A percentile compares a stretch with the other conserved stretches of the same genome.
Evolutionary conservation across 768 basidiomycete species (phyloP).

Genomic region (Termitomyces eurrhizus): DNA sequence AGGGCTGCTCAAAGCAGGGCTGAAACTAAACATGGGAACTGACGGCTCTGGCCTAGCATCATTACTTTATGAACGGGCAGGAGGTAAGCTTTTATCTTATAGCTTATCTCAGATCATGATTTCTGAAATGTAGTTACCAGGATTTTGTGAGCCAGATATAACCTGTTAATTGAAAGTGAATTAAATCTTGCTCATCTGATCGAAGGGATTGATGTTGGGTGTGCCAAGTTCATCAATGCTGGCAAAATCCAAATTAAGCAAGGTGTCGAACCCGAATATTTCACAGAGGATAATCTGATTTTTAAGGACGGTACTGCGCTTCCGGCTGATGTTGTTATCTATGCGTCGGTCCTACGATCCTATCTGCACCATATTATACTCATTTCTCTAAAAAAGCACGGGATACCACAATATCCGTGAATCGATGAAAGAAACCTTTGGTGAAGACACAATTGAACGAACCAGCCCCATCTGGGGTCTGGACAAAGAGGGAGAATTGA

Average conservation of each 20-base stretch:
- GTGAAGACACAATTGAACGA: constrained; percentile 28
- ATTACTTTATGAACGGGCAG: constrained; percentile 25
- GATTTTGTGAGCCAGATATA: background rate
- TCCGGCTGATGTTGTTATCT: constrained; percentile 42
- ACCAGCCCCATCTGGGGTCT: constrained; percentile 33
- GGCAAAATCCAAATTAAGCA: constrained; percentile 59
- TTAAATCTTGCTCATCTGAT: background rate
- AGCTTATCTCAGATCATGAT: background rate
- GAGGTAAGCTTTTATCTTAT: constrained; percentile 22
- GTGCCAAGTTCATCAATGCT: constrained; percentile 45
- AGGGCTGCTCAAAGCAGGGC: constrained; percentile 30
- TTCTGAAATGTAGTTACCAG: background rate
- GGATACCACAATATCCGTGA: constrained; percentile 28
- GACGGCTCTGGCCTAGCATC: constrained; percentile 27
- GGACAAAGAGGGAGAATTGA: constrained; percentile 38
- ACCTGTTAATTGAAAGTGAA: background rate
- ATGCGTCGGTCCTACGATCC: constrained; percentile 27
- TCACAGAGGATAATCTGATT: constrained; percentile 29
- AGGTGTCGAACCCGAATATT: constrained; percentile 36
- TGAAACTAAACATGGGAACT: constrained; percentile 31
- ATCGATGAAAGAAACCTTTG: constrained; percentile 27
- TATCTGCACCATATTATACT: background rate
- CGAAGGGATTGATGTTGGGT: constrained; percentile 41
- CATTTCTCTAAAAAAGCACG: constrained; percentile 7
- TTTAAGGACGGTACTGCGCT: constrained; percentile 37